A percentile compares a stretch with the other conserved stretches of the same genome.
These are phyloP conservation scores for Mrakiaceae sp. DNA, from an alignment of 1,284 basidiomycete species.

Conservation along the genomic window DNA sequence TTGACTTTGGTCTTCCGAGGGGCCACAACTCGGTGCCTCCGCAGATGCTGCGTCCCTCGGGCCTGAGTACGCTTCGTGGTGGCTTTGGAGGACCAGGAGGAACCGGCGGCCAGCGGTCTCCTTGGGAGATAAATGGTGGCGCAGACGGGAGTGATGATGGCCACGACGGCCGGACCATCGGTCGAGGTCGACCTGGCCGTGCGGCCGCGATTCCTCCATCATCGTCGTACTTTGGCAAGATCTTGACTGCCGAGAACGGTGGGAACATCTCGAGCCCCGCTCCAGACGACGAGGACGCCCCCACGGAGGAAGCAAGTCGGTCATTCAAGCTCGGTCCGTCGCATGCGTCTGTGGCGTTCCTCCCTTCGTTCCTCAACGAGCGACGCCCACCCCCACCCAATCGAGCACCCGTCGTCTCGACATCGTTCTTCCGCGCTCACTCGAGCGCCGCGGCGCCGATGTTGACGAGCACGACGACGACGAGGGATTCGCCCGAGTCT, in stretches of 20 bases:
- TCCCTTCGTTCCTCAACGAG: not conserved
- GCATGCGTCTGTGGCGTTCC: not conserved
- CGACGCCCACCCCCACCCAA: too few relatives aligned
- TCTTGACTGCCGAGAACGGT: not conserved
- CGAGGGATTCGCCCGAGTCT: too few relatives aligned
- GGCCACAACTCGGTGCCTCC: slow-evolving; percentile 6
- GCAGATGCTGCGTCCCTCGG: not conserved
- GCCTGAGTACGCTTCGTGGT: too few relatives aligned
- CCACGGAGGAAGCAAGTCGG: not conserved
- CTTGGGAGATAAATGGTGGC: not conserved
- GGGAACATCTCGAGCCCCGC: too few relatives aligned
- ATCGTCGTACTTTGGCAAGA: too few relatives aligned
- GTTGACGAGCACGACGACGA: too few relatives aligned
- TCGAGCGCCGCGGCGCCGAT: too few relatives aligned
- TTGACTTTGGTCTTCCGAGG: not conserved
- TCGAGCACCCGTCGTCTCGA: too few relatives aligned
- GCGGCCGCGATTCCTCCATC: not conserved
- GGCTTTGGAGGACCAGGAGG: not conserved
- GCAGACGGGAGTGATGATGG: not conserved
- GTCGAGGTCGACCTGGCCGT: not conserved
- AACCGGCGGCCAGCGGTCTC: not conserved
- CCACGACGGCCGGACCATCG: not conserved
- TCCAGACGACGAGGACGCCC: not conserved
- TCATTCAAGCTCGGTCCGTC: slow-evolving; percentile 3
- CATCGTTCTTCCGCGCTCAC: too few relatives aligned